phyloP scores from a whole-genome alignment of 257 asterid genomes.

The Ilex aquifolium region DNA sequence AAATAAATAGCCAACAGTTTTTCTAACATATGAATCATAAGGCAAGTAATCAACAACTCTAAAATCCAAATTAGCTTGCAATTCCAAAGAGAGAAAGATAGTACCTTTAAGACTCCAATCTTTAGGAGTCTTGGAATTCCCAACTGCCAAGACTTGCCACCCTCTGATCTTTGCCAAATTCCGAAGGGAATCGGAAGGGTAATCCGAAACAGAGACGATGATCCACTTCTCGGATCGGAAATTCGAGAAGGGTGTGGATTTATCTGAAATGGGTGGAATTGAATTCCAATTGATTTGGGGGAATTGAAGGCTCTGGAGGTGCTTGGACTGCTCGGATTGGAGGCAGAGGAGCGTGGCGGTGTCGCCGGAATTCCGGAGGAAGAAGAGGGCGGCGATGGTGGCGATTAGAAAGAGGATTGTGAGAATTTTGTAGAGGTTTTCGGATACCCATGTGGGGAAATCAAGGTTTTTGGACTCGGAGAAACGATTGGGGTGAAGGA shows the following conservation, averaged over 20 bases:
- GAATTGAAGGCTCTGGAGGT: background rate
- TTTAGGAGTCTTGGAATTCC: background rate
- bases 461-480: conserved; percentile 5
- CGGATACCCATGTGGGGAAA: background rate
- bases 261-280: background rate
- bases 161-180: background rate
- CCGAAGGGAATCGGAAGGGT: background rate
- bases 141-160: background rate
- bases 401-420: background rate
- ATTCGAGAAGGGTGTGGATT: background rate
- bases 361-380: background rate
- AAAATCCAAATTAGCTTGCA: background rate
- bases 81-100: background rate
- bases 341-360: too few relatives aligned
- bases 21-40: background rate
- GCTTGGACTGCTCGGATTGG: background rate
- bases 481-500: too few relatives aligned
- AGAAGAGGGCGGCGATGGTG: background rate
- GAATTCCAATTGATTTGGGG: background rate
- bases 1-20: background rate
- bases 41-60: background rate
- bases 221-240: background rate
- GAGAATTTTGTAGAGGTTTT: background rate
- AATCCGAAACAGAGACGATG: background rate
- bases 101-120: background rate